phyloP scores from a whole-genome alignment of 352 stramenopile species.

The Pythium utonaiense region DNA sequence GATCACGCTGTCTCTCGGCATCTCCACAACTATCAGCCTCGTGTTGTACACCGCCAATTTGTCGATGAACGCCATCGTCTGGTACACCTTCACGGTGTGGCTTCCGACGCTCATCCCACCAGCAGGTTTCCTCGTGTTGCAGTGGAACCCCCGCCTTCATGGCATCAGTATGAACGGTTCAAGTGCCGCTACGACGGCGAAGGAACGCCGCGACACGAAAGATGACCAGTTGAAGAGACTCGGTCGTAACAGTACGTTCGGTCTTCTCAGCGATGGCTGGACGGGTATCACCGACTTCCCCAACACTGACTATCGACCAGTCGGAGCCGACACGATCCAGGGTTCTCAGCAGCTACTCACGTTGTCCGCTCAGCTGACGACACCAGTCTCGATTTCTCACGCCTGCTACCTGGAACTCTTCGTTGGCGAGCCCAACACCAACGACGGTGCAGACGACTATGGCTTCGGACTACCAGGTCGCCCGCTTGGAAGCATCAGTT shows the following conservation, averaged over 20 bases:
- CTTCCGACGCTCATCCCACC: constrained; percentile 70
- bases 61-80: constrained; percentile 69
- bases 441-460: constrained; percentile 58
- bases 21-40: constrained; percentile 57
- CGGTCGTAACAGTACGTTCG: constrained; percentile 26
- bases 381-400: constrained; percentile 52
- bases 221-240: constrained; percentile 33
- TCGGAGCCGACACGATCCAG: constrained; percentile 52
- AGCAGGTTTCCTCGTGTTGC: constrained; percentile 73
- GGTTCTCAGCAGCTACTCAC: constrained; percentile 74
- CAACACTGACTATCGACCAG: constrained; percentile 68
- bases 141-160: constrained; percentile 80
- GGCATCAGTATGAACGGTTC: constrained; percentile 59
- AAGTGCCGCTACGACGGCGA: not conserved
- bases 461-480: constrained; percentile 48
- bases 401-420: constrained; percentile 80
- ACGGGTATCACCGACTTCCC: constrained; percentile 67
- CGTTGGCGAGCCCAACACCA: constrained; percentile 48
- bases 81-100: constrained; percentile 81
- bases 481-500: constrained; percentile 65
- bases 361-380: constrained; percentile 65
- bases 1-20: constrained; percentile 62
- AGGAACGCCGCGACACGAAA: constrained; percentile 28
- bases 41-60: constrained; percentile 61
- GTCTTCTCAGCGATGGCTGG: constrained; percentile 57